Base-by-base conservation (phyloP, 495 filamentous ascomycete species). In the Annulohypoxylon maeteangense region DNA sequence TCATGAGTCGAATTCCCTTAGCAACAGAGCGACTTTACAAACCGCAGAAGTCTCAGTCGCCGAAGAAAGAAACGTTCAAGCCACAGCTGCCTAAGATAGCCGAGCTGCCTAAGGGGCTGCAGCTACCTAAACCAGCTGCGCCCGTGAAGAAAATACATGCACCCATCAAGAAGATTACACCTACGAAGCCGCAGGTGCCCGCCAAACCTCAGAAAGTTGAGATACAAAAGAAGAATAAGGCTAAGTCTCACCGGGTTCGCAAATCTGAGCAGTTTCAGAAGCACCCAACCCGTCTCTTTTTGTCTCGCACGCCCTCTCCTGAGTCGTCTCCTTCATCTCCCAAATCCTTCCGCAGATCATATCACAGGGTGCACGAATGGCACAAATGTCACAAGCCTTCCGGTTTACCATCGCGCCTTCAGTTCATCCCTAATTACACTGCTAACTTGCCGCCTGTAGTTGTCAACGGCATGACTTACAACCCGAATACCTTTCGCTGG, bases 381-480 rank as follows among this genome's bases (percentile, higher is more conserved):
- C 36, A 40, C 36, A 40, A 40, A 40, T 40, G 36, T 14, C 36
- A 12, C 14, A 40, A 40, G n/a, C 36, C 36, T n/a, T 40, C 36
- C 12, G 11, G 36, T n/a, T 40, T 40, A 14, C 36, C 36, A 40
- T 40, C 36, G 38, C 50, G 0, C 59, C 47, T 14, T 20, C 53
- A 60, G 54, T 22, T 45, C 29, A 20, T 48, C 64, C 51, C 31
- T 44, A 71, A 59, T 44, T 42, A 58, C 50, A 51, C 29, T n/a
- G 59, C 66, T 78, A 59, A 74, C 71, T 71, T 47, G 27, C 55
- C 72, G 36, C 63, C 61, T 51, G 61, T 76, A 94, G 94, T 90
- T 70, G 87, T 97, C 62, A 93, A 95, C 74, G 95, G 94, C 57
- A 99, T 99, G 95, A 90, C 86, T 31, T 99, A 96, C 80, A 99